Evolutionary conservation across 768 basidiomycete genomes (phyloP).

Genomic region (Leccinum olivaceopallidum): DNA sequence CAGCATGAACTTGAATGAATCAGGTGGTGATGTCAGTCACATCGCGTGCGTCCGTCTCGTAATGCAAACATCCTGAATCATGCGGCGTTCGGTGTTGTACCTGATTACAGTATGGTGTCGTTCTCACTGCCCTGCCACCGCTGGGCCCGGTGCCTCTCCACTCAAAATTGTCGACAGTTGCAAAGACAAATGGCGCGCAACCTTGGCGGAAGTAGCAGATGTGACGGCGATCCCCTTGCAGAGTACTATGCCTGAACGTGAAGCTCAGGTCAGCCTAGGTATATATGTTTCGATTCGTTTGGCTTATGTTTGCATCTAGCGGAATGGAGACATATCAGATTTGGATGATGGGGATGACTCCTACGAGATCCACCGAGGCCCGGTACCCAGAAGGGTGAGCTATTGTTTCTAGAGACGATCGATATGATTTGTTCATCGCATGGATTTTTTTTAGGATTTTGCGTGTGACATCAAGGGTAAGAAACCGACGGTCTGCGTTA

Average conservation of each 20-base stretch:
- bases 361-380: conserved; percentile 15
- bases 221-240: conserved; percentile 53
- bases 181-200: conserved; percentile 3
- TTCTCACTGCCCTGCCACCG: conserved; percentile 27
- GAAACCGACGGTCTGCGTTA: conserved; percentile 43
- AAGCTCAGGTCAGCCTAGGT: conserved; percentile 39
- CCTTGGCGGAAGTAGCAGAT: conserved; percentile 4
- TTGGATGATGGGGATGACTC: conserved; percentile 33
- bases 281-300: not conserved
- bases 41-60: conserved; percentile 44
- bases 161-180: conserved; percentile 6
- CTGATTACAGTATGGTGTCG: conserved; percentile 26
- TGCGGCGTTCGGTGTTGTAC: conserved; percentile 13
- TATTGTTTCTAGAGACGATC: not conserved
- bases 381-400: conserved; percentile 34
- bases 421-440: not conserved
- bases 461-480: conserved; percentile 56
- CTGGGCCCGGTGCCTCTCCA: conserved; percentile 17
- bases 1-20: not conserved
- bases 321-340: conserved; percentile 37
- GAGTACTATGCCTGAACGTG: conserved; percentile 59
- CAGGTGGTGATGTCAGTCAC: conserved; percentile 38
- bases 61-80: not conserved
- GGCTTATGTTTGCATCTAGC: conserved; percentile 20
- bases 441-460: conserved; percentile 50